Base-by-base conservation (phyloP, 2,329 filamentous ascomycete genomes). In the Neofusicoccum kwambonambiense region DNA sequence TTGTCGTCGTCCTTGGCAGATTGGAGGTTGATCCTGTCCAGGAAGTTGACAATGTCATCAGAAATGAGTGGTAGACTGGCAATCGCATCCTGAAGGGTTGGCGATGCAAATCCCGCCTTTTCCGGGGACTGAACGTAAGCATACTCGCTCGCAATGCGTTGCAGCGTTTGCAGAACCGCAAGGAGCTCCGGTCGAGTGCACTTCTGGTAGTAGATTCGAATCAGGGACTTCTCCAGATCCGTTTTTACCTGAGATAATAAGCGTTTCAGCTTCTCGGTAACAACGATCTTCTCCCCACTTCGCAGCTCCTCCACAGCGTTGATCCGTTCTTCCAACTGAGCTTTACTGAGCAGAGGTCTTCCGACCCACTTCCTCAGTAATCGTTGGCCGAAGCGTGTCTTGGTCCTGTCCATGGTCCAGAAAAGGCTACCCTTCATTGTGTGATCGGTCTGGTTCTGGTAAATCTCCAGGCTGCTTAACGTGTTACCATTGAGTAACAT, bases 401-500 rank as follows among this genome's bases (percentile, higher is more conserved):
- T 86, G 0, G 95, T 98, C 71, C 95, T 92, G 78, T 99, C 92
- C 47, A 99, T 83, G 0, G 93, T 92, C 95, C 95, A 99, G 77
- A 98, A 93, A 4, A 99, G 82, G 75, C 93, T 97, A 3, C 95
- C 95, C 71, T 90, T 93, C 65, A 90, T 87, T 0, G 87, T 86
- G 71, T 93, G 87, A 73, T 98, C 93, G 0, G 94, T 98, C 71
- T 93, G 88, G 69, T 99, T 99, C 67, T 93, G 90, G 74, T 97
- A 99, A 1, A 99, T 92, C 75, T 99, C 95, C 12, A 99, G 84
- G 71, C 92, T 97, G 56, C 92, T 94, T 42, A 99, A 81, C 0
- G 94, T 97, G 63, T 97, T 99, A 50, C 94, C 95, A 73, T 96
- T 97, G 66, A 99, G 82, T 3, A 98, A 83, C 95, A 99, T 98